phyloP scores from a whole-genome alignment of 306 rosid species.

The Boehmeria nivea region DNA sequence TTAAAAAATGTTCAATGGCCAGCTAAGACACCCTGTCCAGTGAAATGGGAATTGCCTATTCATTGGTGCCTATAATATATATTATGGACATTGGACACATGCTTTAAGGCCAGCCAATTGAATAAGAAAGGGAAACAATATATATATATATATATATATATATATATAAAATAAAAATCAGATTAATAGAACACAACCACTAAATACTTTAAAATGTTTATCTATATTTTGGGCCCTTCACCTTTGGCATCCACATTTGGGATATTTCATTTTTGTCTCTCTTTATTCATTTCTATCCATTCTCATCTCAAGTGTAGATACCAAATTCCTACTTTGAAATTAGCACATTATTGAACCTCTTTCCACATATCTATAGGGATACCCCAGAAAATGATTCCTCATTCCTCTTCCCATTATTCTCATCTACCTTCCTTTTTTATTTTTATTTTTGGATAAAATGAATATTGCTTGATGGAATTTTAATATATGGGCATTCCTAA shows the following conservation, averaged over 20 bases:
- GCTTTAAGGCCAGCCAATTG: background rate
- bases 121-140: background rate
- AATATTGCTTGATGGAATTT: background rate
- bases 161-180: background rate
- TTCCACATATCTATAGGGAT: background rate
- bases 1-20: background rate
- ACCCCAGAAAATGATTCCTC: constrained; percentile 3
- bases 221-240: constrained; percentile 15
- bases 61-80: constrained; percentile 4
- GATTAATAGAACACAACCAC: background rate
- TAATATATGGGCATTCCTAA: too few species aligned
- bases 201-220: constrained; percentile 8
- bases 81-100: constrained; percentile 5
- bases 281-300: constrained; percentile 24
- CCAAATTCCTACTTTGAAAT: constrained; percentile 13
- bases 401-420: background rate
- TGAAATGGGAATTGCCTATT: background rate
- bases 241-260: constrained; percentile 18
- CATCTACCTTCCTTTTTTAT: background rate
- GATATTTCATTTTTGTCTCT: constrained; percentile 17
- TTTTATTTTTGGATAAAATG: too few species aligned
- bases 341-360: constrained; percentile 12
- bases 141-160: too few species aligned
- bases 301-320: constrained; percentile 17
- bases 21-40: constrained; percentile 5